Percentiles rank a stretch among this genome's conserved stretches.
Conservation (phyloP, 192 early-diverging fungal species). For the Linnemannia elongata region DNA sequence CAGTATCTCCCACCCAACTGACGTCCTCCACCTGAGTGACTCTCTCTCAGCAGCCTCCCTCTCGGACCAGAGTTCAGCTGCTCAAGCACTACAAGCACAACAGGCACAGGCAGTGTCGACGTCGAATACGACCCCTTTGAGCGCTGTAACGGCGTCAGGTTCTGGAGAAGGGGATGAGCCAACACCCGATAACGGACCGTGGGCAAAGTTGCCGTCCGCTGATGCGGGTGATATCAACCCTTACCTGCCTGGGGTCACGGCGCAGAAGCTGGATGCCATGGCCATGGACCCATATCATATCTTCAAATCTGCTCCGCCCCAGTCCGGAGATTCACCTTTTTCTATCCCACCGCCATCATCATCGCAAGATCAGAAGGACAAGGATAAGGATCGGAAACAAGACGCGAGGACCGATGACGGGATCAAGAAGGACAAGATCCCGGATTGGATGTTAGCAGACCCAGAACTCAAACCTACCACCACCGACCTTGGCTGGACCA, state of each 20-base stretch:
- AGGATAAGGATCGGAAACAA: not conserved
- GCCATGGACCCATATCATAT: conserved; percentile 46
- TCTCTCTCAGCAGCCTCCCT: conserved; percentile 1
- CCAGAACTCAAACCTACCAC: conserved; percentile 8
- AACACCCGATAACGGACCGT: conserved; percentile 31
- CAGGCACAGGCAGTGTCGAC: not conserved
- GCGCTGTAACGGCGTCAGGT: not conserved
- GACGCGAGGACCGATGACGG: not conserved
- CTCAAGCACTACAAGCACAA: not conserved
- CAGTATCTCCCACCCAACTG: not conserved
- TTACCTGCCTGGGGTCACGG: conserved; percentile 34
- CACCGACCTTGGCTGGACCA: not conserved
- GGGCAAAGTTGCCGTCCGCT: conserved; percentile 31
- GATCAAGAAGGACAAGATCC: conserved; percentile 8
- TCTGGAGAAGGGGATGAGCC: not conserved
- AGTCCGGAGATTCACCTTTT: conserved; percentile 21
- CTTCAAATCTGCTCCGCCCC: conserved; percentile 36
- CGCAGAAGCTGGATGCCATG: conserved; percentile 46
- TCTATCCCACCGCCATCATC: not conserved
- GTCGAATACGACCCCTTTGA: not conserved
- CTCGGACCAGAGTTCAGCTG: not conserved
- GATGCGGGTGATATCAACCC: conserved; percentile 10
- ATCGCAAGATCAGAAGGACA: conserved; percentile 4
- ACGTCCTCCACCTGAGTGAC: conserved; percentile 2
- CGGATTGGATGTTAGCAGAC: conserved; percentile 44